phyloP scores from a whole-genome alignment of 164 flowering plant species.

The Nymphaea thermarum region DNA sequence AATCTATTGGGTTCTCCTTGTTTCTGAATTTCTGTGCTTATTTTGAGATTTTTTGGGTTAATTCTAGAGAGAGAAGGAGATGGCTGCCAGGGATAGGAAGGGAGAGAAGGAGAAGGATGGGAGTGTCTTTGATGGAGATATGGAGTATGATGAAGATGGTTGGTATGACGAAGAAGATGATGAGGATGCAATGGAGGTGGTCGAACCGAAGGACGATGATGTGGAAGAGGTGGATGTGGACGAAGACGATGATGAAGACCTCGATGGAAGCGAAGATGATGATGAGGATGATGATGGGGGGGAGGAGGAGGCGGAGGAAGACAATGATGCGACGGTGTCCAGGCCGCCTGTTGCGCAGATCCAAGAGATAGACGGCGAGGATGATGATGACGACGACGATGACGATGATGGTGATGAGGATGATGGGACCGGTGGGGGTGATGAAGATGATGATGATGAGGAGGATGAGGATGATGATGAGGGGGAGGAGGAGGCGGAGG shows the following conservation, averaged over 20 bases:
- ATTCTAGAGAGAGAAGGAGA: constrained; percentile 11
- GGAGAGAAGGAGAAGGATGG: constrained; percentile 20
- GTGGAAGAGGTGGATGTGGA: too few species aligned
- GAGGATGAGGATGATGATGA: background rate
- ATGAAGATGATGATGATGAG: constrained; percentile 2
- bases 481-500: too few species aligned
- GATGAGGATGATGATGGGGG: too few species aligned
- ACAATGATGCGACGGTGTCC: too few species aligned
- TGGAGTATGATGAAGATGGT: constrained; percentile 6
- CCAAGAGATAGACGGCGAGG: too few species aligned
- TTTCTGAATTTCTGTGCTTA: background rate
- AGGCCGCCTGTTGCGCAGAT: too few species aligned
- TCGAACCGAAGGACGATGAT: constrained; percentile 11
- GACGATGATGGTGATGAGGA: constrained; percentile 18
- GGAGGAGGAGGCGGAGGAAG: too few species aligned
- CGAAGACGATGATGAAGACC: too few species aligned
- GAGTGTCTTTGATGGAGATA: constrained; percentile 17
- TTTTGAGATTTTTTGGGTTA: constrained; percentile 1
- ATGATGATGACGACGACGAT: background rate
- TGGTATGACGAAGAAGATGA: constrained; percentile 10
- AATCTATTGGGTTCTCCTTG: constrained; percentile 3
- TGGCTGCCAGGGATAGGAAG: constrained; percentile 20
- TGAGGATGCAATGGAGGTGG: constrained; percentile 17
- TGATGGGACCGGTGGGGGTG: constrained; percentile 5
- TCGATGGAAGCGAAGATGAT: too few species aligned